A percentile compares a stretch with the other conserved stretches of the same genome.
Conservation (phyloP, 306 rosid genomes). For the Sphenostylis stenocarpa region DNA sequence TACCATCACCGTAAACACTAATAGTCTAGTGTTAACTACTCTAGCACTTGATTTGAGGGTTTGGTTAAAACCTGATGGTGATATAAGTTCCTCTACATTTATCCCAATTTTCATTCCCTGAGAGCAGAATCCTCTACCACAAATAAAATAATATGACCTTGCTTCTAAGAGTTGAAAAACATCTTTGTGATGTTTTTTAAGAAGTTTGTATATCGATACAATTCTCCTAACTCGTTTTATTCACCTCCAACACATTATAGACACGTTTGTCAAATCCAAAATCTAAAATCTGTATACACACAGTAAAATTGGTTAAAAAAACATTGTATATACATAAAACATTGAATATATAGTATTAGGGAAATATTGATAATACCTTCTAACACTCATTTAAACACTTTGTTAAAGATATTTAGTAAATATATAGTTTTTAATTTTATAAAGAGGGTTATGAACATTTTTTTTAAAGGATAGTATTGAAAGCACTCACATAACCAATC, state of each 20-base stretch:
- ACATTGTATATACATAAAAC: not conserved
- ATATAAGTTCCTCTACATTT: not conserved
- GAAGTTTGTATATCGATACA: constrained; percentile 32
- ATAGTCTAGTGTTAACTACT: too few species aligned
- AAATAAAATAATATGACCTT: constrained; percentile 47
- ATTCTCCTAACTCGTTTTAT: constrained; percentile 40
- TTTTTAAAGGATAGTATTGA: not conserved
- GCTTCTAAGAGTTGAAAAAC: constrained; percentile 36
- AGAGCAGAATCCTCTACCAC: constrained; percentile 53
- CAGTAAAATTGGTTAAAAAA: not conserved
- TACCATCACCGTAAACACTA: too few species aligned
- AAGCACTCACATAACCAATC: constrained; percentile 64
- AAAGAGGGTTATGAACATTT: too few species aligned
- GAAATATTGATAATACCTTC: too few species aligned
- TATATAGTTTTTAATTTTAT: too few species aligned
- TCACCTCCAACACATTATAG: constrained; percentile 46
- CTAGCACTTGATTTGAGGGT: too few species aligned
- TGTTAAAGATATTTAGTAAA: too few species aligned
- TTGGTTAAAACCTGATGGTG: too few species aligned
- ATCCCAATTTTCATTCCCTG: constrained; percentile 57
- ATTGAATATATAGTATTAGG: not conserved
- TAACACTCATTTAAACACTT: too few species aligned
- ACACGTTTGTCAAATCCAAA: constrained; percentile 45
- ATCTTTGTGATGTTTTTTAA: constrained; percentile 45
- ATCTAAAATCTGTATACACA: constrained; percentile 32